These are phyloP conservation scores for Orbilia oligospora DNA, from an alignment of 2,329 filamentous ascomycete species.

Conservation along the genomic window DNA sequence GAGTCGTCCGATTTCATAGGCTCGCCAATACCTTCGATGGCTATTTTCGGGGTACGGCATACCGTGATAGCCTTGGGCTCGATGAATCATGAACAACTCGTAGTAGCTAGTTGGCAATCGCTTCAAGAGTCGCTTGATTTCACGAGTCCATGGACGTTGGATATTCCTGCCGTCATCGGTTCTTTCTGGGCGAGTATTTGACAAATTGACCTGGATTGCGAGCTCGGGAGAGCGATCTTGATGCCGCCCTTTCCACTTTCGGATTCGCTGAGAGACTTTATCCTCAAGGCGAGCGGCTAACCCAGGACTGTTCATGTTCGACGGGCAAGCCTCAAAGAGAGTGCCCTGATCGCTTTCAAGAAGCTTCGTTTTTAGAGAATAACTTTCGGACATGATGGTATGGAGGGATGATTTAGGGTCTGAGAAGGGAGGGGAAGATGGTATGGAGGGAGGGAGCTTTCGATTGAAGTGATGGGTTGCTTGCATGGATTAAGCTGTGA, in stretches of 20 bases:
- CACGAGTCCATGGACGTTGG: conserved; percentile 37
- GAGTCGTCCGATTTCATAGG: conserved; percentile 38
- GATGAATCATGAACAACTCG: conserved; percentile 35
- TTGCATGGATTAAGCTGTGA: background rate
- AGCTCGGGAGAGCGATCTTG: conserved; percentile 22
- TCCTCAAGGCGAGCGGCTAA: conserved; percentile 1
- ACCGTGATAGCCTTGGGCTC: conserved; percentile 36
- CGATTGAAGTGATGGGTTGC: background rate
- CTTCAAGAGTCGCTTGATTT: conserved; percentile 25
- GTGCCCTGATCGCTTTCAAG: background rate
- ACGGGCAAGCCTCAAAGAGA: background rate
- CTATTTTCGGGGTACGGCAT: conserved; percentile 16
- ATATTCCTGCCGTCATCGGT: conserved; percentile 1
- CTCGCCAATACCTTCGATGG: conserved; percentile 5
- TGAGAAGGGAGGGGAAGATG: background rate
- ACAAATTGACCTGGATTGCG: conserved; percentile 16
- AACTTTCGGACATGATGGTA: conserved; percentile 2
- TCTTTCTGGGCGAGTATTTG: conserved; percentile 23
- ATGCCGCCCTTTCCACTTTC: conserved; percentile 5
- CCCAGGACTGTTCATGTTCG: background rate
- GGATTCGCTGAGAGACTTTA: background rate
- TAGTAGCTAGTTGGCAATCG: conserved; percentile 14
- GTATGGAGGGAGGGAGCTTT: background rate
- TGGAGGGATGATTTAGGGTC: background rate
- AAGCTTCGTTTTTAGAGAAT: background rate